Conservation (phyloP, 2,329 filamentous ascomycete genomes). For the Cryphonectria japonica region DNA sequence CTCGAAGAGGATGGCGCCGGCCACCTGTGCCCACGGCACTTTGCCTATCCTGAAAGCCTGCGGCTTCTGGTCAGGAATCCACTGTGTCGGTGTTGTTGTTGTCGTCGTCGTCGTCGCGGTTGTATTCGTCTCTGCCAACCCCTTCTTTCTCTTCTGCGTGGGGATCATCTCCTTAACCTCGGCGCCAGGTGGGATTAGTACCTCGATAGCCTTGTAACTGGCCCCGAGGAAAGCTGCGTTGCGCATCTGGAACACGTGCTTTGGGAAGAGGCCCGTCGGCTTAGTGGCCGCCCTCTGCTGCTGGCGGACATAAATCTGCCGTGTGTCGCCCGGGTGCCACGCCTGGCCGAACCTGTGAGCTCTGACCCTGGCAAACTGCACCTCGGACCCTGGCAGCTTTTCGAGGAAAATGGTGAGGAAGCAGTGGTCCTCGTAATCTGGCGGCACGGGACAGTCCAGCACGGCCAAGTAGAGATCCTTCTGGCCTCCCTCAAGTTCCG, state of each 20-base stretch:
- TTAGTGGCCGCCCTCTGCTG: constrained; percentile 21
- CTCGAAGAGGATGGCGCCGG: constrained; percentile 16
- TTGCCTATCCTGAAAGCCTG: constrained; percentile 13
- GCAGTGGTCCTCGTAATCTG: constrained; percentile 35
- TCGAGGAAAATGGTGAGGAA: constrained; percentile 39
- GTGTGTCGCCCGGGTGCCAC: constrained; percentile 31
- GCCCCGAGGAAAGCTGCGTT: constrained; percentile 4
- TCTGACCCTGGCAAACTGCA: constrained; percentile 33
- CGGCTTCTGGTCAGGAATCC: background rate
- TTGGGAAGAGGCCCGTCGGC: constrained; percentile 32
- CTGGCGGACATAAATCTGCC: constrained; percentile 38
- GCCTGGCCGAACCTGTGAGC: constrained; percentile 32
- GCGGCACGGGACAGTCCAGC: constrained; percentile 39
- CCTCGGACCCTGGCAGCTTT: constrained; percentile 33
- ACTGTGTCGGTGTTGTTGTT: background rate
- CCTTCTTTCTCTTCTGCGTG: background rate
- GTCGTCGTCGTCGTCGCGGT: too few relatives aligned
- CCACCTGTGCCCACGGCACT: constrained; percentile 5
- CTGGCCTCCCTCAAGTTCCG: constrained; percentile 21
- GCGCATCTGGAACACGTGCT: constrained; percentile 31
- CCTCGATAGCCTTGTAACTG: constrained; percentile 4
- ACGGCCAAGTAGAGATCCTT: constrained; percentile 36
- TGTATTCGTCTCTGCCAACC: too few relatives aligned
- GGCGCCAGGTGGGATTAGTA: background rate
- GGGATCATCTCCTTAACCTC: constrained; percentile 1